These are phyloP conservation scores for Lagenaria siceraria DNA, from an alignment of 306 rosid genomes.

Conservation along the genomic window DNA sequence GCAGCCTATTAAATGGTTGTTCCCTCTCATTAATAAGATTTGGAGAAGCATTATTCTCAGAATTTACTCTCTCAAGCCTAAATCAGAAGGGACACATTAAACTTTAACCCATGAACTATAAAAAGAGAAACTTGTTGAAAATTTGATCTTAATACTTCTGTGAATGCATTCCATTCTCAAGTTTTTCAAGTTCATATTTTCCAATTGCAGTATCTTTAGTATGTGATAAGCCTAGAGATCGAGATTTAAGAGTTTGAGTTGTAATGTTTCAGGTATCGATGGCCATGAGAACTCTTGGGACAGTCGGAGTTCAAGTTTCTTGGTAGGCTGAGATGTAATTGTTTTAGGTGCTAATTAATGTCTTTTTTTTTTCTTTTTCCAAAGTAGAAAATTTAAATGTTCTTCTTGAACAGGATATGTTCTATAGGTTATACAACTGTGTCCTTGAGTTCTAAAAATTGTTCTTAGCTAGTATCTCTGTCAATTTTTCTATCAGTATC, in stretches of 20 bases:
- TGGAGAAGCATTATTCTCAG: no score
- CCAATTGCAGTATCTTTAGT: not conserved
- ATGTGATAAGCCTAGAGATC: not conserved
- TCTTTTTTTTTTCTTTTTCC: no score
- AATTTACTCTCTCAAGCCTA: no score
- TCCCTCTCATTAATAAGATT: no score
- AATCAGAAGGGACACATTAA: not conserved
- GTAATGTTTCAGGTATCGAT: slow-evolving; percentile 48
- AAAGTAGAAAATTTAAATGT: no score
- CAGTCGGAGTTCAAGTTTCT: slow-evolving; percentile 61
- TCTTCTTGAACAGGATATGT: no score
- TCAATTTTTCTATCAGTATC: not conserved
- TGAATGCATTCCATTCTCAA: not conserved
- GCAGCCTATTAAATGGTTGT: no score
- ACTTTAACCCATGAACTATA: not conserved
- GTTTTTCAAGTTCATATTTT: not conserved
- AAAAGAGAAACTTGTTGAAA: not conserved
- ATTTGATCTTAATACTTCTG: not conserved
- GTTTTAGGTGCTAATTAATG: not conserved
- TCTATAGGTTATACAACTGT: no score
- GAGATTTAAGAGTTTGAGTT: not conserved
- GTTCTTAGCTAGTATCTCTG: not conserved
- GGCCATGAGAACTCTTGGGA: slow-evolving; percentile 71
- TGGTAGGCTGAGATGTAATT: slow-evolving; percentile 31
- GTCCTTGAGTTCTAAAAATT: no score